These are phyloP conservation scores for Paraconiothyrium sp. DNA, from an alignment of 2,329 filamentous ascomycete genomes.

Conservation along the genomic window DNA sequence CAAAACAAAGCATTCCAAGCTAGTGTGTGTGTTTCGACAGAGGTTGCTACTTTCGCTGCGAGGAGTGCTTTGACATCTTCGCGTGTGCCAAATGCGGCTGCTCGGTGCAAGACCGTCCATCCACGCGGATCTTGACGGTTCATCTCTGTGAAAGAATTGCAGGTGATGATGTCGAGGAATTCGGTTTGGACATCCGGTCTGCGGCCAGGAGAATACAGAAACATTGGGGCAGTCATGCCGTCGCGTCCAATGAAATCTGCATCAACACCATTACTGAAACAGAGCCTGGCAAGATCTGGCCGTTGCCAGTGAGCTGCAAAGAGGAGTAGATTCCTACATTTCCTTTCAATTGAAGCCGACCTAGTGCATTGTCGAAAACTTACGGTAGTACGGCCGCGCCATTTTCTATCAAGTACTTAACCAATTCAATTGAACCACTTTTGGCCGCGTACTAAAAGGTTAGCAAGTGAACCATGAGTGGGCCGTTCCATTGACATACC, in stretches of 20 bases:
- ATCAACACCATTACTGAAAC: slow-evolving; percentile 6
- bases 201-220: background rate
- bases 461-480: background rate
- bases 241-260: slow-evolving; percentile 8
- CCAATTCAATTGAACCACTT: slow-evolving; percentile 11
- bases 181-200: slow-evolving; percentile 8
- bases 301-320: background rate
- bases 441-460: slow-evolving; percentile 11
- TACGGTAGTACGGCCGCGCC: slow-evolving; percentile 10
- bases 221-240: slow-evolving; percentile 13
- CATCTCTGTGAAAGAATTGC: slow-evolving; percentile 16
- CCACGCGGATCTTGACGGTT: slow-evolving; percentile 12
- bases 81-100: slow-evolving; percentile 16
- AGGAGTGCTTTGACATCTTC: slow-evolving; percentile 1
- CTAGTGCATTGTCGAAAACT: background rate
- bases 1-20: slow-evolving; percentile 20
- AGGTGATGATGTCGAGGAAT: slow-evolving; percentile 19
- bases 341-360: background rate
- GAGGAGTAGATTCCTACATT: background rate
- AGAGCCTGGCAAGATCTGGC: background rate
- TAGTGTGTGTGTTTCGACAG: slow-evolving; percentile 8
- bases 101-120: slow-evolving; percentile 19
- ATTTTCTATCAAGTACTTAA: slow-evolving; percentile 8
- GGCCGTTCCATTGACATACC: slow-evolving; percentile 1
- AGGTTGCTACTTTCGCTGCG: background rate